Conservation (phyloP, 495 filamentous ascomycete species). For the Penicillium riverlandense region DNA sequence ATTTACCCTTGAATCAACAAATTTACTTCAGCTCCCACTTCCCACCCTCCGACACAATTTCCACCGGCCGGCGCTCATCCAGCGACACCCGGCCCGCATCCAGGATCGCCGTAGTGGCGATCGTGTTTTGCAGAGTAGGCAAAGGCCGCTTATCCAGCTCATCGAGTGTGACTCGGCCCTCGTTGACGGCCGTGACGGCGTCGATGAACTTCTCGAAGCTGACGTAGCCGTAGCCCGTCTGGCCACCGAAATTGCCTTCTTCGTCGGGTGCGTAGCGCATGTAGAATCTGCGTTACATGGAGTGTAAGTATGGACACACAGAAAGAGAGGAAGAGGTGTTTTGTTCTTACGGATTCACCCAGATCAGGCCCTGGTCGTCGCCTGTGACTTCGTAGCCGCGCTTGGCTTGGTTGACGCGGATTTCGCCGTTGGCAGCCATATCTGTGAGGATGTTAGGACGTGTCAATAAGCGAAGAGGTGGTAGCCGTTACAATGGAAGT, state of each 20-base stretch:
- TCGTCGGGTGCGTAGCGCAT: slow-evolving; percentile 96
- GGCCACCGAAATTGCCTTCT: slow-evolving; percentile 87
- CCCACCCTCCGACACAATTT: slow-evolving; percentile 57
- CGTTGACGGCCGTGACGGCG: slow-evolving; percentile 70
- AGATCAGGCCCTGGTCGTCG: slow-evolving; percentile 63
- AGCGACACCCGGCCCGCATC: slow-evolving; percentile 77
- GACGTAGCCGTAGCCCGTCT: slow-evolving; percentile 88
- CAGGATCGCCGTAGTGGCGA: slow-evolving; percentile 85
- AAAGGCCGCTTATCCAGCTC: slow-evolving; percentile 73
- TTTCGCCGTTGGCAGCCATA: slow-evolving; percentile 75
- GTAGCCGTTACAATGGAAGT: slow-evolving; percentile 66
- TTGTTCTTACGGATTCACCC: slow-evolving; percentile 65
- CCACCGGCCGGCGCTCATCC: slow-evolving; percentile 71
- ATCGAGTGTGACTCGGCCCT: slow-evolving; percentile 59
- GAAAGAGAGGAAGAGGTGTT: slow-evolving; percentile 1
- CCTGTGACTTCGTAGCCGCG: slow-evolving; percentile 91
- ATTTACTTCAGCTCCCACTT: slow-evolving; percentile 63
- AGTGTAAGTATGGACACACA: neutral
- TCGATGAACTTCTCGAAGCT: slow-evolving; percentile 96
- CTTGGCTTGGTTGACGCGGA: slow-evolving; percentile 88
- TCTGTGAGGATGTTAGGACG: slow-evolving; percentile 29
- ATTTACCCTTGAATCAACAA: neutral
- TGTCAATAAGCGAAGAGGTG: neutral
- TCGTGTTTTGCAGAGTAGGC: slow-evolving; percentile 80
- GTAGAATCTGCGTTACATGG: slow-evolving; percentile 57